Conservation (phyloP, 768 basidiomycete genomes). For the Sarcodon aspratus region DNA sequence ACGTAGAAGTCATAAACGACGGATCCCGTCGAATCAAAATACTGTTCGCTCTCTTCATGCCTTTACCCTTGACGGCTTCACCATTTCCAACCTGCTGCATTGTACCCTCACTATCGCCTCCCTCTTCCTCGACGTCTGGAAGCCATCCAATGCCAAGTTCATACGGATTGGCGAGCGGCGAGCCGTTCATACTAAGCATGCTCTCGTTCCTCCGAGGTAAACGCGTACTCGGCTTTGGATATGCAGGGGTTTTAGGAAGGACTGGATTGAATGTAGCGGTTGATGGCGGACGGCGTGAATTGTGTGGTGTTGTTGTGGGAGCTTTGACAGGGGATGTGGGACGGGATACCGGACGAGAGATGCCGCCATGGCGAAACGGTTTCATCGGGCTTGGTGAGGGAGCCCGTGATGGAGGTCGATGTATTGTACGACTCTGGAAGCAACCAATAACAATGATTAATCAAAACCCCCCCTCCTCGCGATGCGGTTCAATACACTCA, state of each 20-base stretch:
- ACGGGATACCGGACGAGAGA: slow-evolving; percentile 22
- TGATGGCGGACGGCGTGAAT: slow-evolving; percentile 32
- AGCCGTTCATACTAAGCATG: slow-evolving; percentile 75
- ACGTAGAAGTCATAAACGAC: no score
- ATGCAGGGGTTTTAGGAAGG: slow-evolving; percentile 46
- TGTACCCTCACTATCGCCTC: slow-evolving; percentile 13
- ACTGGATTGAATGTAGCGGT: slow-evolving; percentile 62
- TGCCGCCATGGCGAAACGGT: not conserved
- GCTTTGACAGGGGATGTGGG: slow-evolving; percentile 43
- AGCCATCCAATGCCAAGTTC: slow-evolving; percentile 54
- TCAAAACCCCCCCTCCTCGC: slow-evolving; percentile 16
- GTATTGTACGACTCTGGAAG: slow-evolving; percentile 13
- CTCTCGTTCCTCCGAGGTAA: slow-evolving; percentile 65
- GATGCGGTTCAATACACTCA: not conserved
- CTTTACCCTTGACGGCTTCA: slow-evolving; percentile 8
- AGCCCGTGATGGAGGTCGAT: slow-evolving; percentile 15
- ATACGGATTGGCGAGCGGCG: slow-evolving; percentile 72
- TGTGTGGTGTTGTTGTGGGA: slow-evolving; percentile 18
- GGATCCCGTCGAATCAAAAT: slow-evolving; percentile 43
- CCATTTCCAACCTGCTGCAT: not conserved
- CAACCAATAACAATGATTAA: not conserved
- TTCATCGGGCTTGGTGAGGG: slow-evolving; percentile 27
- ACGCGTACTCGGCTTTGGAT: slow-evolving; percentile 28
- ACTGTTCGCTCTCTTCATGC: slow-evolving; percentile 33
- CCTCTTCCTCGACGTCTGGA: slow-evolving; percentile 23